phyloP scores from a whole-genome alignment of 208 protist species.

The Endotrypanum monterogeii region DNA sequence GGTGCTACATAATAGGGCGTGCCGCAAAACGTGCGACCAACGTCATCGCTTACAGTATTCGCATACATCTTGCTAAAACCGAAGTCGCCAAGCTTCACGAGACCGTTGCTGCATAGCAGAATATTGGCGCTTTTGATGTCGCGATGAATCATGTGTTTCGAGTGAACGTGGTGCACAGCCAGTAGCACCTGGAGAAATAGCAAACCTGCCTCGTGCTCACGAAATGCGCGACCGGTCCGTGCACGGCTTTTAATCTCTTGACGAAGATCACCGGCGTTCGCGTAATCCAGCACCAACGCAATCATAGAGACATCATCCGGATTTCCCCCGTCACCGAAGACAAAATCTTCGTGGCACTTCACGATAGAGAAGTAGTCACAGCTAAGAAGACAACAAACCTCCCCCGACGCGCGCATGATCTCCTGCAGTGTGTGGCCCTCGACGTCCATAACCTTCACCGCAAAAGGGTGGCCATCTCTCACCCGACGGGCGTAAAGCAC shows the following conservation, averaged over 20 bases:
- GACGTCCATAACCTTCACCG: conserved; percentile 63
- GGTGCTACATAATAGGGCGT: conserved; percentile 92
- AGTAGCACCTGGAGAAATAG: conserved; percentile 70
- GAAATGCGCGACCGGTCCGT: conserved; percentile 27
- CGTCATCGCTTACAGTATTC: conserved; percentile 38
- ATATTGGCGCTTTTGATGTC: conserved; percentile 87
- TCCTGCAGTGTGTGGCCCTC: conserved; percentile 60
- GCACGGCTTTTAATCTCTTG: conserved; percentile 51
- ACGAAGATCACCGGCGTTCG: conserved; percentile 76
- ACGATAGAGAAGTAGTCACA: conserved; percentile 84
- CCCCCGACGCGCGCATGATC: conserved; percentile 52
- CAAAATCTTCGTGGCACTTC: conserved; percentile 71
- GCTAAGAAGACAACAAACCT: conserved; percentile 62
- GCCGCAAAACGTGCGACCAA: conserved; percentile 61
- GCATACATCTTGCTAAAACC: conserved; percentile 49
- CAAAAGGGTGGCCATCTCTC: conserved; percentile 47
- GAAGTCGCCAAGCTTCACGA: conserved; percentile 85
- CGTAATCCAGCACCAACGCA: conserved; percentile 79
- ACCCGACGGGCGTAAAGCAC: conserved; percentile 52
- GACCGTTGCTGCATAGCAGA: conserved; percentile 67
- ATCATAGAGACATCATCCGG: conserved; percentile 52
- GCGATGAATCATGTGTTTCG: conserved; percentile 75
- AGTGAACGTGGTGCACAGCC: conserved; percentile 83
- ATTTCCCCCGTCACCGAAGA: conserved; percentile 41
- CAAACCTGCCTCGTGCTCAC: conserved; percentile 58